Percentiles rank a stretch among this genome's conserved stretches.
Evolutionary conservation across 768 basidiomycete species (phyloP).

Genomic region (Phaffia tasmanica): DNA sequence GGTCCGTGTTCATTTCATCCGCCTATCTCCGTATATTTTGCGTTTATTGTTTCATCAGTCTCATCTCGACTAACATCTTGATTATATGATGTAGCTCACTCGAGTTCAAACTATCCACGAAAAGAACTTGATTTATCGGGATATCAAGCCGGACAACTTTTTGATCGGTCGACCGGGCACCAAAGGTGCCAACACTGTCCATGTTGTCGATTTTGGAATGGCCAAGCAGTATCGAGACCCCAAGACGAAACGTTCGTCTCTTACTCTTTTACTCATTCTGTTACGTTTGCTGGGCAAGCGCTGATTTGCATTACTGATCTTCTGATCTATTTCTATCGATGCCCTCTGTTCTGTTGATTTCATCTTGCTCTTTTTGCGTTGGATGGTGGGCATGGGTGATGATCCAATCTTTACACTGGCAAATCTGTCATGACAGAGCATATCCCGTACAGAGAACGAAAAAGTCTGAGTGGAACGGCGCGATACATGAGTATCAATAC

Average conservation of each 20-base stretch:
- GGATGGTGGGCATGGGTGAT: too few relatives aligned
- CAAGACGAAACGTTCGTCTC: slow-evolving; percentile 50
- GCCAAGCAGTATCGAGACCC: slow-evolving; percentile 99
- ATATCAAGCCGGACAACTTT: slow-evolving; percentile 99
- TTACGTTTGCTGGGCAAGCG: background rate
- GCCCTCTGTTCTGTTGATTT: background rate
- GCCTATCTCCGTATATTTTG: background rate
- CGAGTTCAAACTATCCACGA: slow-evolving; percentile 97
- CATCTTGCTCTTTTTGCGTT: background rate
- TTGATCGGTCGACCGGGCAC: slow-evolving; percentile 88
- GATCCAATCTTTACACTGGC: background rate
- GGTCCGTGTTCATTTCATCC: slow-evolving; percentile 46
- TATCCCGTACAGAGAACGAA: slow-evolving; percentile 96
- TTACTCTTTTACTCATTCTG: background rate
- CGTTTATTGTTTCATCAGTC: background rate
- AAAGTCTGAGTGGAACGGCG: slow-evolving; percentile 91
- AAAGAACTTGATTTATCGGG: slow-evolving; percentile 98
- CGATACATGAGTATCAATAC: slow-evolving; percentile 99
- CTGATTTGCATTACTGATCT: background rate
- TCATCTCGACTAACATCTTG: background rate
- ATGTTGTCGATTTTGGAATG: slow-evolving; percentile 97
- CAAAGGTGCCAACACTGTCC: slow-evolving; percentile 65
- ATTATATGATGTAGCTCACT: slow-evolving; percentile 51
- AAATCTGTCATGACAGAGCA: slow-evolving; percentile 46
- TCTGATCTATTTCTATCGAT: background rate